Evolutionary conservation across 148 eudicot species (phyloP), one percentile per base, ranked within the genome.

Genomic region (Silene conica): DNA sequence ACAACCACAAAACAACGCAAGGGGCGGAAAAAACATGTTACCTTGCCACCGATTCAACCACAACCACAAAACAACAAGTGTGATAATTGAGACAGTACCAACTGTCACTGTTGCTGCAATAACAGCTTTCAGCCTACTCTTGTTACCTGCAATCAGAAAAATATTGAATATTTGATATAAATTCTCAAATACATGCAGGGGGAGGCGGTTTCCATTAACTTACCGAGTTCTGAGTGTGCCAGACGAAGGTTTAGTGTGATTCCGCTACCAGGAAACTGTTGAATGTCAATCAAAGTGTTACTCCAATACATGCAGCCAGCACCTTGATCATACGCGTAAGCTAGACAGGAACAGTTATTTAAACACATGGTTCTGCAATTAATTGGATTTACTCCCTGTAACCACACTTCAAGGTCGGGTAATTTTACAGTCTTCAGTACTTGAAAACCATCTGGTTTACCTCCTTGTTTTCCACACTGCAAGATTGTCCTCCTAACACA

Each of bases 401-500:
- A 34, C 78, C 66, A 72, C 13, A 48, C 20, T 7, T 71, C 70
- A 55, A 63, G 52, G 14, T 69, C 83, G 3, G 89, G 83, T 28
- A 77, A 75, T 67, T 86, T 83, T 80, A 83, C 67, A 0, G 50
- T 74, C 1, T 28, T 61, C 70, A 77, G 34, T 66, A 31, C 70
- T 52, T 67, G 69, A 71, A 86, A 86, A 11, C 78, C 80, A 19
- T 89, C 91, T 59, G 63, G 11, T 56, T 72, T 67, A 20, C 50
- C 80, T 54, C 69, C 61, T 15, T 10, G 26, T 63, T 15, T 61
- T 1, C 25, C 82, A 70, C 90, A 89, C 63, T 76, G 73, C 76
- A 86, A 73, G 2, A 16, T 43, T 2, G 76, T 73, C 65, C 66
- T 81, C 28, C 91, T 77, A 3, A 48, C 67, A 70, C 91, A 89